Evolutionary conservation across 2,329 filamentous ascomycete species (phyloP), one percentile per base, ranked within the genome.

Genomic region (Neonectria neomacrospora): DNA sequence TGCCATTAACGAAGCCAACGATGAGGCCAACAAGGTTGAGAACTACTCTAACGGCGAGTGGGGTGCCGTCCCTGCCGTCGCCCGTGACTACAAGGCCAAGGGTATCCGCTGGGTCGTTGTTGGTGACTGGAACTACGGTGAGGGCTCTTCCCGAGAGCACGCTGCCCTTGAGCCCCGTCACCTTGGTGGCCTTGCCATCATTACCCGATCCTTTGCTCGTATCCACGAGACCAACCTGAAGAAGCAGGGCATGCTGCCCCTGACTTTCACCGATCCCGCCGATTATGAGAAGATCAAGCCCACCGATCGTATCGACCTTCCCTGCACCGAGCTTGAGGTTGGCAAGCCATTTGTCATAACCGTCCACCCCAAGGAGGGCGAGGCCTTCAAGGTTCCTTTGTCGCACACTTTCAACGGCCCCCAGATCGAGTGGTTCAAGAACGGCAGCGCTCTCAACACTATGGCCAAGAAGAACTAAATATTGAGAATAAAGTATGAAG

Each of bases 181-280:
- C 85, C 90, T 99, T 70, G 96, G 96, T 77, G 96, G 95, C 81
- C 88, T 97, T 76, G 96, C 95, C 77, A 97, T 99, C 85, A 96
- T 99, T 80, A 94, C 91, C 78, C 91, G 93, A 78, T 93, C 89
- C 70, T 99, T 99, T 79, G 96, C 96, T 77, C 96, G 96, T 91
- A 99, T 99, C 78, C 96, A 99, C 88, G 96, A 99, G 88, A 99
- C 96, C 86, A 99, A 99, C 89, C 84, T 99, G 86, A 99, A 99
- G 93, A 99, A 99, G 91, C 96, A 99, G 89, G 96, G 96, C 83
- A 97, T 99, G 95, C 92, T 99, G 84, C 96, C 96, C 76, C 88
- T 99, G 71, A 98, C 94, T 75, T 99, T 99, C 85, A 83, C 89
- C 62, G 90, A 98, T 79, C 95, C 95, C 61, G 95, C 91, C 79